These are phyloP conservation scores for Durusdinium trenchii DNA, from an alignment of 73 alveolate species.

Conservation along the genomic window DNA sequence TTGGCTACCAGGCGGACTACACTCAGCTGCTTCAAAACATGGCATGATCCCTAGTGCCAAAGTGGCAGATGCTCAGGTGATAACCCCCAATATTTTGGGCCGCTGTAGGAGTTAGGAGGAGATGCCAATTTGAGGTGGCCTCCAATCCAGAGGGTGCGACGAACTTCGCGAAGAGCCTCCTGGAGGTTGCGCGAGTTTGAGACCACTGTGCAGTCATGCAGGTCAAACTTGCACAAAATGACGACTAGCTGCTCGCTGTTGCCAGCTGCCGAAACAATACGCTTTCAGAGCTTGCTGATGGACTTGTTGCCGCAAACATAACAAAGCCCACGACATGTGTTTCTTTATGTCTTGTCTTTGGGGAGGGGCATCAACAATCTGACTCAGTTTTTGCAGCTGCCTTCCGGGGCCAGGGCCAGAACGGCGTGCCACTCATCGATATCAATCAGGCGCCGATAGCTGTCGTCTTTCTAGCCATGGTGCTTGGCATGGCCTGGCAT, in stretches of 20 bases:
- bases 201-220: slow-evolving; percentile 1
- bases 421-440: slow-evolving; percentile 96
- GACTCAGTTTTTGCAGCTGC: no score
- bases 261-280: not conserved
- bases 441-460: slow-evolving; percentile 97
- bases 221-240: not conserved
- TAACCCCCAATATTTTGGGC: not conserved
- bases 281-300: not conserved
- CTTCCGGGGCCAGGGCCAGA: slow-evolving; percentile 74
- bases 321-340: not conserved
- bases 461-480: no score
- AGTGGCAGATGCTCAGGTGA: not conserved
- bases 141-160: slow-evolving; percentile 98
- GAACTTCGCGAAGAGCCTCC: slow-evolving; percentile 98
- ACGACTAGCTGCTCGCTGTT: not conserved
- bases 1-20: slow-evolving; percentile 98
- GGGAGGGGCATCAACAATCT: not conserved
- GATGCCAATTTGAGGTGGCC: slow-evolving; percentile 37
- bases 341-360: not conserved
- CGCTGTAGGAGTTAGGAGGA: not conserved
- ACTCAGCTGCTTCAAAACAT: slow-evolving; percentile 97
- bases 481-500: no score
- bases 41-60: slow-evolving; percentile 72
- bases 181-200: slow-evolving; percentile 67
- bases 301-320: not conserved